Base-by-base conservation (phyloP, 305 asterid species). In the Petunia hybrid region DNA sequence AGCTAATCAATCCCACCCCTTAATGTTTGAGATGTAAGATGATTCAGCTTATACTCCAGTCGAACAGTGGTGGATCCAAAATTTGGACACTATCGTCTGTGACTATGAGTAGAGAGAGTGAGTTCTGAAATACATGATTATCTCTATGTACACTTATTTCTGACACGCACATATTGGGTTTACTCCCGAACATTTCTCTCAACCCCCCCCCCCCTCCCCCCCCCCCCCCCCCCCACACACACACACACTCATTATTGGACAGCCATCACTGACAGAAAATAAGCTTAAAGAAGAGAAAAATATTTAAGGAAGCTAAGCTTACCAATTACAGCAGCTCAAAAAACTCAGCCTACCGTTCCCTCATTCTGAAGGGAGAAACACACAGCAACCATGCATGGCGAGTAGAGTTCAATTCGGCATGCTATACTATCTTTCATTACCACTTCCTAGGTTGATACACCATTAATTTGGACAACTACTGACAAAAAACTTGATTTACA, bases 401-500 rank as follows among this genome's bases (percentile, higher is more conserved):
- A 73, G 62, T 73, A 46, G 42, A 51, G 4, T 45, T 69, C 59
- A 5, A 45, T 45, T 41, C 77, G 12, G 31, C 61, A 71, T 71
- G 4, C 61, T 46, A 40, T 31, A 46, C 48, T 0, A 0, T 35
- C 61, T 70, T 71, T n/a, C 3, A 6, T 46, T 46, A 22, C 46
- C 0, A 46, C 77, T 46, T 10, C 2, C 77, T 71, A 71, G 61
- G 61, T 46, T 2, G 16, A 12, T 31, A 71, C 7, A 59, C 41
- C 77, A 31, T 31, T 71, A 64, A 64, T 64, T 38, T 64, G 43
- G 35, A 38, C 45, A 38, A 64, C 42, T 64, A 71, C 46, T 48
- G 60, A 71, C 41, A 10, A 6, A 45, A 22, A 35, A 31, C 8
- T 64, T 46, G 61, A 71, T 45, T 0, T 71, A 43, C 8, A 71